Evolutionary conservation across 208 protist species (phyloP), one percentile per base, ranked within the genome.

Genomic region (Naegleria gruberi): DNA sequence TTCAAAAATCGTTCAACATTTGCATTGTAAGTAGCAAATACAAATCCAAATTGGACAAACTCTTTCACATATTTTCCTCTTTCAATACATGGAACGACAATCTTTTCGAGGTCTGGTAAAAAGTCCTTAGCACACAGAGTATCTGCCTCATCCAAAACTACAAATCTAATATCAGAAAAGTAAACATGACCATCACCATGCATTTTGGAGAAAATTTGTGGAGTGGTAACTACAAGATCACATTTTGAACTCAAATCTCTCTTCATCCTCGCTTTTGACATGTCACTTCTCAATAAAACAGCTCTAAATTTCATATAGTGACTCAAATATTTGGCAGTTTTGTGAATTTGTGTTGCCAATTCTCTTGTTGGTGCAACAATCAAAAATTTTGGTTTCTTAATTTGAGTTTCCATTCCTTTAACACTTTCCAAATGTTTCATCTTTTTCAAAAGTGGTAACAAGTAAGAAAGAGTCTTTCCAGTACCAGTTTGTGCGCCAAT

Each of bases 121-220:
- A 90, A 90, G 40, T 84, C 44, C 34, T 55, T 55, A 37, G 15
- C 17, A 26, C 77, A 84, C 37, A 90, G 30, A 10, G 51, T 77
- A 90, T 97, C 96, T 15, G 96, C 96, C 92, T 97, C 96, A 87
- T 97, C 96, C 8, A 97, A 90, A 6, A 93, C 94, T 3, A 96
- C 92, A 91, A 96, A 96, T 73, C 95, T 94, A 12, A 97, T 91
- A 82, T 97, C 95, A 89, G 43, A 44, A 23, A 44, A 87, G 12
- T 55, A 40, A 55, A 87, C 6, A 41, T 34, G 8, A 44, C 44
- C 43, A 34, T 44, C 30, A 40, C 8, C 42, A 55, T 87, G 83
- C 43, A 90, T 17, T 19, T 90, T n/a, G 5, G 7, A 42, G 15
- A 90, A 51, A 15, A 82, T 41, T 10, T 8, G 12, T 40, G 89